phyloP scores from a whole-genome alignment of 2,329 filamentous ascomycete genomes.

The Sarocladium oryzae region DNA sequence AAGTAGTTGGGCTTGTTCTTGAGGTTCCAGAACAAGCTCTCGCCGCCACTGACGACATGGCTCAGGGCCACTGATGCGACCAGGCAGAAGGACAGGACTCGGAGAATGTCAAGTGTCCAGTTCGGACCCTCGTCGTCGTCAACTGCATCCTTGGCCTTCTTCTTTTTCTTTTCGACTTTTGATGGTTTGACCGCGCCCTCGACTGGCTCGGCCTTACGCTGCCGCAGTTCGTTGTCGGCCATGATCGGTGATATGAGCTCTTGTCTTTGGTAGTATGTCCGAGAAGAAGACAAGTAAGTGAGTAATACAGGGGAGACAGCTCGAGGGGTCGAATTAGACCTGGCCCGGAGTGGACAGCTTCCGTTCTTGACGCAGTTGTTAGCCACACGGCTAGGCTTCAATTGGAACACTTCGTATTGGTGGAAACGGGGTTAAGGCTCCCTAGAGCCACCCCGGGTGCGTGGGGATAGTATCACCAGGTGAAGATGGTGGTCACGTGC shows the following conservation, averaged over 20 bases:
- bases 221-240: conserved; percentile 35
- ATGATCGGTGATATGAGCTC: conserved; percentile 17
- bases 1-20: conserved; percentile 57
- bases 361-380: neutral
- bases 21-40: conserved; percentile 62
- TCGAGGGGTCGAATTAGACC: neutral
- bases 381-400: neutral
- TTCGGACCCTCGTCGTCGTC: conserved; percentile 59
- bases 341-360: conserved; percentile 3
- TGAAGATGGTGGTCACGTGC: neutral
- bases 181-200: conserved; percentile 6
- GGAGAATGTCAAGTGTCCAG: conserved; percentile 58
- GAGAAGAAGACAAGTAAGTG: neutral
- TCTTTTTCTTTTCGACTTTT: conserved; percentile 10
- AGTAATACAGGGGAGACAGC: neutral
- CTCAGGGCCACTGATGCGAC: conserved; percentile 63
- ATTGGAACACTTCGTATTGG: neutral
- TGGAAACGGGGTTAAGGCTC: neutral
- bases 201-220: conserved; percentile 31
- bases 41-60: conserved; percentile 67
- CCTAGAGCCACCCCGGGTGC: neutral
- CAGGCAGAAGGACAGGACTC: conserved; percentile 60
- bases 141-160: conserved; percentile 19
- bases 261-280: neutral
- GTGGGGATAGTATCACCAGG: neutral